Evolutionary conservation across 768 basidiomycete genomes (phyloP).

Genomic region (Agaricus subrufescens): DNA sequence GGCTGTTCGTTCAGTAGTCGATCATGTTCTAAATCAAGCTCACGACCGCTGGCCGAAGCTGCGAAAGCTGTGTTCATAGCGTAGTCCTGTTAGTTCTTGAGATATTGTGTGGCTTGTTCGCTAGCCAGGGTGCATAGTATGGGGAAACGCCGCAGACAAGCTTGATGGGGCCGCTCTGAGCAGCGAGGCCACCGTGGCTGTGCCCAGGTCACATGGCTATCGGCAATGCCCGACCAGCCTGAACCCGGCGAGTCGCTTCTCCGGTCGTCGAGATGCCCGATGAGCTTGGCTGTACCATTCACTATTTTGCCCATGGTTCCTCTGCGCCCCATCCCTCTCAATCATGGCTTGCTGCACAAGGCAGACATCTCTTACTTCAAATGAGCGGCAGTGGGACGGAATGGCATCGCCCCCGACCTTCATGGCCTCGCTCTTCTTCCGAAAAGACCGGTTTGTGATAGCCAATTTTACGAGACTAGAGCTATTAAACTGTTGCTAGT

Average conservation of each 20-base stretch:
- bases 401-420: background rate
- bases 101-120: background rate
- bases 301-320: background rate
- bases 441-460: background rate
- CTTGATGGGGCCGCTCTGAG: background rate
- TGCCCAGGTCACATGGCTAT: too few species aligned
- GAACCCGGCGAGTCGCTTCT: too few species aligned
- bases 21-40: conserved; percentile 1
- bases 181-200: too few species aligned
- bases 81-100: background rate
- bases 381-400: background rate
- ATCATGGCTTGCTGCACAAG: background rate
- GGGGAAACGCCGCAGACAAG: background rate
- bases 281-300: background rate
- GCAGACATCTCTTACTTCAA: background rate
- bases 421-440: background rate
- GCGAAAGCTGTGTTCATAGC: background rate
- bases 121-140: background rate
- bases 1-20: background rate
- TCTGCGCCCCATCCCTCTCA: background rate
- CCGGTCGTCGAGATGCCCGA: background rate
- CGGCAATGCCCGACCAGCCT: too few species aligned
- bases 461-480: too few species aligned
- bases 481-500: background rate
- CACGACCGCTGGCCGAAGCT: background rate